Evolutionary conservation across 202 grass and related monocot species (phyloP), one percentile per base, ranked within the genome.

Genomic region (Panicum hallii): DNA sequence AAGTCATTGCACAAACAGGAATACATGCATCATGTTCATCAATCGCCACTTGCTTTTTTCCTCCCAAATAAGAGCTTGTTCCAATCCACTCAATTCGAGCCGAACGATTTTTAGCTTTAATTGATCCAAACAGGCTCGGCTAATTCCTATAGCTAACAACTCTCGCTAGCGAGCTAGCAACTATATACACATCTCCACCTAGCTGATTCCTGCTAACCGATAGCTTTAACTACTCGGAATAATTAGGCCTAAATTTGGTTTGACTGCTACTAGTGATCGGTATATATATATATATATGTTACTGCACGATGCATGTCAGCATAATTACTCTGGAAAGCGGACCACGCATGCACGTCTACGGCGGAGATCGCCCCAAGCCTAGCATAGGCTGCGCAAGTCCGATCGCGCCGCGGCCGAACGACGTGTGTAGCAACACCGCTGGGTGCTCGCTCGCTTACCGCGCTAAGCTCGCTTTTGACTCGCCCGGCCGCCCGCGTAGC

Each of bases 401-500:
- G 52, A 80, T 75, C 32, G 43, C 63, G 5, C 10, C 52, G 28
- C 44, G 68, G 75, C 87, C 81, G 84, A 89, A 79, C 80, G 40
- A 88, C 47, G 69, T 57, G 79, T 81, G 69, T 32, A 49, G 69
- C 32, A 72, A 49, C 22, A 49, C 22, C n/a, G 22, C 69, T 72
- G 7, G 45, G 77, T 67, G 44, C 9, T 65, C 28, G 45, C 10
- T 86, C 36, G 36, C 40, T 52, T 70, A 19, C 57, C 81, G 56
- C 66, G 58, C 61, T 85, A 34, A 15, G 36, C 36, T 38, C n/a
- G 48, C 49, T 65, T 56, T 76, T 76, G 73, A 76, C 78, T 50
- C 74, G 46, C 43, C 63, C 68, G 26, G 19, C 17, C 26, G 1
- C 42, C 52, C 53, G 65, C 32, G 65, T 40, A 68, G 28, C 49